phyloP scores from a whole-genome alignment of 202 grass and related monocot species.

The Musa balbisiana region DNA sequence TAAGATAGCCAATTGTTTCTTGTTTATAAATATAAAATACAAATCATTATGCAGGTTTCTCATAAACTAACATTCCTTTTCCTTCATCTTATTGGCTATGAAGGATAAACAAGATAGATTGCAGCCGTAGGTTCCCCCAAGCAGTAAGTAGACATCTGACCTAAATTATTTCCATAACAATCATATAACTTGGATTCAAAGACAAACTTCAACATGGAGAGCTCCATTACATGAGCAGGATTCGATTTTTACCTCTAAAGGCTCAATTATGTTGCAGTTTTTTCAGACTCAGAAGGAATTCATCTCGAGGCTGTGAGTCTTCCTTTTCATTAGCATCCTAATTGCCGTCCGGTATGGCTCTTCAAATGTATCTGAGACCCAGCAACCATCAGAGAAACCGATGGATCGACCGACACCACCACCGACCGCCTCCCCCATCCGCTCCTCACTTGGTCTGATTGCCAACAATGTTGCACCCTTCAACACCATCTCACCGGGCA shows the following conservation, averaged over 20 bases:
- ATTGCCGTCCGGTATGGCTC: constrained; percentile 49
- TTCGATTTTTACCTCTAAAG: background rate
- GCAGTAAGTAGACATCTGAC: background rate
- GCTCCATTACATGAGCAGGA: background rate
- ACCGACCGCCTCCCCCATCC: background rate
- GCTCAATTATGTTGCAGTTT: background rate
- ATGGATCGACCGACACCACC: background rate
- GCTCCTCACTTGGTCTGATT: constrained; percentile 5
- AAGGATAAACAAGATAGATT: background rate
- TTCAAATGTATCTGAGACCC: constrained; percentile 31
- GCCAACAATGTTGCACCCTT: constrained; percentile 26
- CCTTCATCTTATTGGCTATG: background rate
- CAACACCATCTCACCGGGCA: constrained; percentile 18
- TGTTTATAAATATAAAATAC: background rate
- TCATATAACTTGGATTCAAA: background rate
- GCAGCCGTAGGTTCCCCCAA: background rate
- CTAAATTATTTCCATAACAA: background rate
- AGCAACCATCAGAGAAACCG: constrained; percentile 30
- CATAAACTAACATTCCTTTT: background rate
- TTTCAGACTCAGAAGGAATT: constrained; percentile 69
- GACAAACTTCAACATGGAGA: background rate
- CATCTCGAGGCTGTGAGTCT: constrained; percentile 84
- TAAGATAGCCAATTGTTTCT: background rate
- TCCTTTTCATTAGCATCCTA: constrained; percentile 57
- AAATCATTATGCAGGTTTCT: background rate